These are phyloP conservation scores for Trypanosoma congolense DNA, from an alignment of 208 protist genomes.

Conservation along the genomic window DNA sequence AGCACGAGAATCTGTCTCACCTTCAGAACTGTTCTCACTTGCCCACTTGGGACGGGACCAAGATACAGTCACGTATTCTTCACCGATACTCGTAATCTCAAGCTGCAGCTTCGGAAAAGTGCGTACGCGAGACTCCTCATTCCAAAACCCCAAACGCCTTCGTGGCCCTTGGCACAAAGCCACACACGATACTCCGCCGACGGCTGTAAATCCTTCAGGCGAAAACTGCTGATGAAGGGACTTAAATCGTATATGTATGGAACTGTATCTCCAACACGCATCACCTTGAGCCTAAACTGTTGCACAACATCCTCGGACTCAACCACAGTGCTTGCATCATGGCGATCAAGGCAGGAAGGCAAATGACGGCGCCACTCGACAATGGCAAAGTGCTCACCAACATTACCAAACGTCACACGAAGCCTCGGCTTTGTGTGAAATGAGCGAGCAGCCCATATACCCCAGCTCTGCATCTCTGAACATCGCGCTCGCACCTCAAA, in stretches of 20 bases:
- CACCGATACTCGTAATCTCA: slow-evolving; percentile 68
- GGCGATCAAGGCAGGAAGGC: slow-evolving; percentile 29
- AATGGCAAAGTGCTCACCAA: slow-evolving; percentile 90
- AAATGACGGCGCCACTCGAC: slow-evolving; percentile 88
- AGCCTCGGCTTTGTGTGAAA: slow-evolving; percentile 82
- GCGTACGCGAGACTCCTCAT: slow-evolving; percentile 82
- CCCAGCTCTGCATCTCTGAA: slow-evolving; percentile 73
- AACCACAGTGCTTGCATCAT: slow-evolving; percentile 26
- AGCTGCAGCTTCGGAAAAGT: slow-evolving; percentile 87
- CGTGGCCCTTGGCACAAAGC: slow-evolving; percentile 78
- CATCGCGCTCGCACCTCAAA: slow-evolving; percentile 79
- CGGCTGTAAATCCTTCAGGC: slow-evolving; percentile 70
- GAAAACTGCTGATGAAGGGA: slow-evolving; percentile 75
- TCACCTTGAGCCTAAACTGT: slow-evolving; percentile 85
- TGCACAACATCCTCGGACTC: slow-evolving; percentile 77
- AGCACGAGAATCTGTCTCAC: slow-evolving; percentile 49
- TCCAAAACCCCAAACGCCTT: slow-evolving; percentile 90
- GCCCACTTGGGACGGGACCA: slow-evolving; percentile 78
- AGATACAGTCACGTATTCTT: slow-evolving; percentile 85
- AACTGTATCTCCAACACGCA: slow-evolving; percentile 57
- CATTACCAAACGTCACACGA: slow-evolving; percentile 85
- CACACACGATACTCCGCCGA: slow-evolving; percentile 88
- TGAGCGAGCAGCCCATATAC: slow-evolving; percentile 70
- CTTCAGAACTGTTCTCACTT: slow-evolving; percentile 26
- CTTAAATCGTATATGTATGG: slow-evolving; percentile 76